phyloP scores from a whole-genome alignment of 192 early-diverging fungal genomes.

The Coemansia sp. region DNA sequence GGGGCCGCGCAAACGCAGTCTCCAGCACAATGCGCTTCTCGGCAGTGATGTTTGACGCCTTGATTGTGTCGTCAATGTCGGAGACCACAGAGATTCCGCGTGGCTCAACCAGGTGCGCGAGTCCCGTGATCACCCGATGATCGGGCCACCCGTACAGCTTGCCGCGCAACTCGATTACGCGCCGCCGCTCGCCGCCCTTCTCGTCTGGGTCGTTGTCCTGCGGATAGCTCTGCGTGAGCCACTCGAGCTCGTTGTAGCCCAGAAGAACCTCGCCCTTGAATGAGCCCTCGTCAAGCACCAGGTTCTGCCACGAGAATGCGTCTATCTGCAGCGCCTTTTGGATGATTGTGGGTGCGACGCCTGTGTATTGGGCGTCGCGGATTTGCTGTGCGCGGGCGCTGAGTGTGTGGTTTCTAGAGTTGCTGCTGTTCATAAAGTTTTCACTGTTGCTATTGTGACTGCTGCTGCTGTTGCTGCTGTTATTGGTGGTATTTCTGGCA shows the following conservation, averaged over 20 bases:
- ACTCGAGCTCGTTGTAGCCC: conserved; percentile 53
- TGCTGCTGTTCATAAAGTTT: neutral
- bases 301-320: conserved; percentile 48
- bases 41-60: conserved; percentile 70
- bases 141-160: conserved; percentile 28
- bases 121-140: conserved; percentile 12
- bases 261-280: conserved; percentile 53
- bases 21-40: conserved; percentile 70
- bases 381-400: neutral
- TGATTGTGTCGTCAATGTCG: conserved; percentile 93
- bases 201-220: neutral
- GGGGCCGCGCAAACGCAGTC: conserved; percentile 52
- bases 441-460: neutral
- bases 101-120: conserved; percentile 55
- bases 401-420: neutral
- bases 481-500: no score
- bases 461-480: neutral
- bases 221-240: conserved; percentile 47
- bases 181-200: neutral
- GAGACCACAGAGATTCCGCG: conserved; percentile 78
- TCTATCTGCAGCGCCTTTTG: conserved; percentile 51
- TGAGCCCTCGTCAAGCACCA: conserved; percentile 38
- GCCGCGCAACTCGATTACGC: conserved; percentile 43
- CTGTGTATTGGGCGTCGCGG: neutral
- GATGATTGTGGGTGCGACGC: conserved; percentile 31